phyloP scores from a whole-genome alignment of 768 basidiomycete genomes.

The Tulasnella sp. region DNA sequence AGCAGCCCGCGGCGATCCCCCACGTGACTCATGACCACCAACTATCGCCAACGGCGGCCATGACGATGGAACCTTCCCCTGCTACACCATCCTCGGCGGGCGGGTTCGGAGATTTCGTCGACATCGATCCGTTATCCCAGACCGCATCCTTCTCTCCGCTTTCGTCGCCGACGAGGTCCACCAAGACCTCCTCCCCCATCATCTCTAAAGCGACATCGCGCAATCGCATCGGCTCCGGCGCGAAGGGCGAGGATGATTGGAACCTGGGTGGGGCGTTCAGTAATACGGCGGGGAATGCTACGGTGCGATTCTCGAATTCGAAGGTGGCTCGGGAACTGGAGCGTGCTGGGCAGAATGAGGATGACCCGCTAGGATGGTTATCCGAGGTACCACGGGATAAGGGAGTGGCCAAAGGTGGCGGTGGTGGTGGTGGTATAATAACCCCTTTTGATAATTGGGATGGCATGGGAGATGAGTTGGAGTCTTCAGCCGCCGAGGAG shows the following conservation, averaged over 20 bases:
- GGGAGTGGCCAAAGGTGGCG: no score
- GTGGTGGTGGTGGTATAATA: no score
- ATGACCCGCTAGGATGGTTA: conserved; percentile 13
- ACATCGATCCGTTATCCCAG: no score
- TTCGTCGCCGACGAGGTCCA: background rate
- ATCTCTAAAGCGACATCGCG: no score
- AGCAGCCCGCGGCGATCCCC: background rate
- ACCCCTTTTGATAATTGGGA: conserved; percentile 9
- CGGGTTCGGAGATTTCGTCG: no score
- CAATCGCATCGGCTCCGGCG: background rate
- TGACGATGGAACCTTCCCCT: background rate
- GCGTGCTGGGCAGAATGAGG: background rate
- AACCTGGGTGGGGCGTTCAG: background rate
- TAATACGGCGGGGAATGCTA: no score
- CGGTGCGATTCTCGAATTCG: background rate
- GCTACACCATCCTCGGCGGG: no score
- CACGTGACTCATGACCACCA: background rate
- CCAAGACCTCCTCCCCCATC: background rate
- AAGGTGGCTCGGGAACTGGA: conserved; percentile 6
- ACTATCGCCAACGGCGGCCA: background rate
- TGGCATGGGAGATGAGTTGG: background rate
- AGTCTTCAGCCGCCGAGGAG: background rate
- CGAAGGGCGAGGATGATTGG: background rate
- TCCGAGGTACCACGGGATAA: background rate
- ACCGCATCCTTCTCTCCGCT: background rate